A percentile compares a stretch with the other conserved stretches of the same genome.
Conservation (phyloP, 805 yeast species). For the Pichia californica region DNA sequence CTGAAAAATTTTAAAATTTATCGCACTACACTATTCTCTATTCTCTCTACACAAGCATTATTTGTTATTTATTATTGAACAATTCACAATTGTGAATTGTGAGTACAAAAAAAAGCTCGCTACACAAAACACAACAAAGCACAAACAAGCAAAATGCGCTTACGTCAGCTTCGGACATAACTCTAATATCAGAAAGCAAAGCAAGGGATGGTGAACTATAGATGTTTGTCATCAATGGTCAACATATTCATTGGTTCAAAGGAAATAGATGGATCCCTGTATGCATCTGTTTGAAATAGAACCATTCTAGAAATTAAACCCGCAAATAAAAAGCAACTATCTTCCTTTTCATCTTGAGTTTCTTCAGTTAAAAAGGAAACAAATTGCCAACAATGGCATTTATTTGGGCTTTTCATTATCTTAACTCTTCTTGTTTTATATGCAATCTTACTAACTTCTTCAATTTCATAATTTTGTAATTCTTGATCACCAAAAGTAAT, state of each 20-base stretch:
- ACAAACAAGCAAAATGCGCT: no score
- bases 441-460: constrained; percentile 25
- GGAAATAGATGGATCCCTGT: constrained; percentile 20
- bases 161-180: no score
- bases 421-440: constrained; percentile 27
- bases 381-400: constrained; percentile 46
- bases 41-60: no score
- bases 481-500: constrained; percentile 41
- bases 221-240: constrained; percentile 29
- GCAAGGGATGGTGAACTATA: constrained; percentile 6
- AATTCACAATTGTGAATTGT: no score
- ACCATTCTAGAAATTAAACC: constrained; percentile 38
- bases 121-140: no score
- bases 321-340: constrained; percentile 34
- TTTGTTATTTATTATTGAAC: no score
- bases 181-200: no score
- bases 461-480: constrained; percentile 32
- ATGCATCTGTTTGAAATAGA: constrained; percentile 33
- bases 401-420: constrained; percentile 28
- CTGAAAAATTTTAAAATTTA: no score
- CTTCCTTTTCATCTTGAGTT: constrained; percentile 36
- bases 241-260: constrained; percentile 29
- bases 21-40: no score
- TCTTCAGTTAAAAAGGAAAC: constrained; percentile 36
- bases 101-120: no score